A percentile compares a stretch with the other conserved stretches of the same genome.
phyloP scores from a whole-genome alignment of 2,329 filamentous ascomycete genomes.

The Aspergillus clavatus region DNA sequence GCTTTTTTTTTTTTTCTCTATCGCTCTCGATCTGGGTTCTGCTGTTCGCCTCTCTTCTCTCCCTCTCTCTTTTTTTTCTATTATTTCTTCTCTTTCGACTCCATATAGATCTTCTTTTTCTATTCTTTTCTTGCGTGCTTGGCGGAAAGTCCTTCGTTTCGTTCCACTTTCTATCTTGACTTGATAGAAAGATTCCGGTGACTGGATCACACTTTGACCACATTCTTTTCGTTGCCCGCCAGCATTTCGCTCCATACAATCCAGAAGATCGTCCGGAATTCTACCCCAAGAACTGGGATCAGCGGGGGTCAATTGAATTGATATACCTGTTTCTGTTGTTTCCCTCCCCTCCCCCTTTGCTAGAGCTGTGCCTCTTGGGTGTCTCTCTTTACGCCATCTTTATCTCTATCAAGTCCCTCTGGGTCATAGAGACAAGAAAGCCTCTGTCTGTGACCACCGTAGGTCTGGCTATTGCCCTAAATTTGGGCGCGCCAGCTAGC shows the following conservation, averaged over 20 bases:
- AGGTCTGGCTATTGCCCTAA: background rate
- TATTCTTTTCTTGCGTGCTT: background rate
- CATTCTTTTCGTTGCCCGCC: conserved; percentile 30
- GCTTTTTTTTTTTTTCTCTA: background rate
- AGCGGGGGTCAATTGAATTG: no score
- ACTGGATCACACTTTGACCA: conserved; percentile 19
- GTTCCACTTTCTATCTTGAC: conserved; percentile 9
- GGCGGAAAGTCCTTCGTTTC: conserved; percentile 10
- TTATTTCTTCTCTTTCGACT: background rate
- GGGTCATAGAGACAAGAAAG: conserved; percentile 1
- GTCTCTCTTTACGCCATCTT: background rate
- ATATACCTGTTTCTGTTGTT: no score
- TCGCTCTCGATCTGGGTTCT: no score
- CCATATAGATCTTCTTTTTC: background rate
- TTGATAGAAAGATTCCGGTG: conserved; percentile 12
- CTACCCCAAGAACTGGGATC: background rate
- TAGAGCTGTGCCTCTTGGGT: no score
- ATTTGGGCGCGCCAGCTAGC: background rate
- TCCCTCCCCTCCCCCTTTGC: no score
- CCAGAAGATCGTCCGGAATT: background rate
- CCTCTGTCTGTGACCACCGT: conserved; percentile 3
- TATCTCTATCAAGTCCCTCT: background rate
- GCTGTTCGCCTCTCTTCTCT: background rate
- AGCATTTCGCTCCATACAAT: conserved; percentile 8
- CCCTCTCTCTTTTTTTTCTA: background rate